Evolutionary conservation across 2,329 filamentous ascomycete genomes (phyloP), one percentile per base, ranked within the genome.

Genomic region (Penicillium rolfsii): DNA sequence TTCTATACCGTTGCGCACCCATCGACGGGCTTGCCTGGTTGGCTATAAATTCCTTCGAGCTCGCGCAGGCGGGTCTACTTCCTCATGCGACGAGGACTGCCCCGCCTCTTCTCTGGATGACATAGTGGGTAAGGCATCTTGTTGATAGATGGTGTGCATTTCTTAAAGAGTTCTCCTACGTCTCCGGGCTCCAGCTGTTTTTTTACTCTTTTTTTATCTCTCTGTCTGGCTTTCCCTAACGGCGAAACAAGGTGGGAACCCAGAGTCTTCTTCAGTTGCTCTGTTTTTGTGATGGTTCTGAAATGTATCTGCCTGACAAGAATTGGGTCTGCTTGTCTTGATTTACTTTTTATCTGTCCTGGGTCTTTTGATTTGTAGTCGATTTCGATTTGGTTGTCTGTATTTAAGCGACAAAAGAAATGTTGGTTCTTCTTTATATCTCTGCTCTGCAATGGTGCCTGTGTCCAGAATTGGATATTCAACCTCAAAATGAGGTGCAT

Each of bases 351-450:
- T 55, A 36, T 57, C 3, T 46, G 41, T 56, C 46, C 35, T 57
- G 59, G 59, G 54, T 55, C 14, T 33, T 60, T 60, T 60, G 62
- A 45, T 53, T 64, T 58, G 62, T 65, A 67, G 64, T 69, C 64
- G 59, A 67, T 64, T 64, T 69, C 64, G 59, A 67, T 64, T 64
- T 52, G 67, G 62, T 63, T 66, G 46, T 64, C 52, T 69, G 64
- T 70, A 65, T 70, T 69, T 70, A 65, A 71, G 69, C 67, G 68
- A 69, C 59, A 72, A 71, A 71, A 71, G 67, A 66, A 72, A 64
- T 57, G 22, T 62, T 64, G 49, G 56, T 60, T 61, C 30, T 35
- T 36, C n/a, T 48, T 54, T 16, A 40, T 35, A 12, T 43, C 22
- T 43, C 8, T 43, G 19, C 40, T 24, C 22, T 43, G 4, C 7